A percentile compares a stretch with the other conserved stretches of the same genome.
Evolutionary conservation across 176 grass and related monocot genomes (phyloP).

Genomic region (Themeda triandra): DNA sequence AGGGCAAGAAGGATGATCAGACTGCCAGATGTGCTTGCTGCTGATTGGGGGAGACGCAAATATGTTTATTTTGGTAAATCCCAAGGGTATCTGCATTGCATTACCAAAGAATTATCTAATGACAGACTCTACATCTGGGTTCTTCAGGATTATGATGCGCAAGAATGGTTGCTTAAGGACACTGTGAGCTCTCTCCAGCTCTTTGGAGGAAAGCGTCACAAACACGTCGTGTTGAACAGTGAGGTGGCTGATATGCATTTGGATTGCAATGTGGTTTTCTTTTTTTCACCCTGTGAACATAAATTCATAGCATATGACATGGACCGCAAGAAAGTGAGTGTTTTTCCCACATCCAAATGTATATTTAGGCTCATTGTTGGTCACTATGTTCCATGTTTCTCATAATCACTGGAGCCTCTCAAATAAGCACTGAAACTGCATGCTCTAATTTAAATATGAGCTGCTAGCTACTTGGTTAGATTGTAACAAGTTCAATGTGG

Average conservation of each 20-base stretch:
- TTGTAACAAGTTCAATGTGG: too few species aligned
- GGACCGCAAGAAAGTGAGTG: neutral
- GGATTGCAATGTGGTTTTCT: neutral
- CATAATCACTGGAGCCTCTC: neutral
- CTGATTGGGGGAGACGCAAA: accelerated
- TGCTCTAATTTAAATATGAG: too few species aligned
- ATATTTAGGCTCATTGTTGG: too few species aligned
- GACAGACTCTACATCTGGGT: neutral
- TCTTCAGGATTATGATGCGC: neutral
- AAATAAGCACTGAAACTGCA: neutral
- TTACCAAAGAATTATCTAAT: neutral
- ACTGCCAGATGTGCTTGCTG: neutral
- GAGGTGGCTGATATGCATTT: neutral
- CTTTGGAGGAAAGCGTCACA: neutral
- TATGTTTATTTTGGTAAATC: neutral
- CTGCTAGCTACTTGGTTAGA: too few species aligned
- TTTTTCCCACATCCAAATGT: neutral
- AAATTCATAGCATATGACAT: neutral
- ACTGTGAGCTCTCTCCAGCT: neutral
- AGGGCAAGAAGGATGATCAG: neutral
- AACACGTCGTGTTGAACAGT: neutral
- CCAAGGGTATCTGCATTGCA: neutral
- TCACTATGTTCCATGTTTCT: neutral
- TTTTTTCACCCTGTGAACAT: neutral
- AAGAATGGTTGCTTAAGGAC: neutral